Conservation (phyloP, 2,329 filamentous ascomycete species). For the Bipolaris cookei region DNA sequence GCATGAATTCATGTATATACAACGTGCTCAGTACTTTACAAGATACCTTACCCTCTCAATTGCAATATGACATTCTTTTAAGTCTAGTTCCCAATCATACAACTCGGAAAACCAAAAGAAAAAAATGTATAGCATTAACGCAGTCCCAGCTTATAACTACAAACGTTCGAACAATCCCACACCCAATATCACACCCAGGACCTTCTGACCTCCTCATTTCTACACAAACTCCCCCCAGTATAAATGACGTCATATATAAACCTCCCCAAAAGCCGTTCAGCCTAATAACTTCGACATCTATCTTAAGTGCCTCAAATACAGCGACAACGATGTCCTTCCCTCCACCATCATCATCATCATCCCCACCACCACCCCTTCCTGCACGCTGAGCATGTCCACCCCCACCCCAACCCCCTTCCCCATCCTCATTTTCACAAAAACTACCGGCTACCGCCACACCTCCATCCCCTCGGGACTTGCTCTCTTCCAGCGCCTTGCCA, state of each 20-base stretch:
- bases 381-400: background rate
- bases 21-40: too few relatives aligned
- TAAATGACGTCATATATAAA: background rate
- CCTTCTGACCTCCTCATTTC: too few relatives aligned
- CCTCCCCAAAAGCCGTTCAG: background rate
- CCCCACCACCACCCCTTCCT: too few relatives aligned
- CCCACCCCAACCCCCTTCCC: slow-evolving; percentile 4
- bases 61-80: too few relatives aligned
- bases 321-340: too few relatives aligned
- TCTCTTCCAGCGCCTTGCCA: slow-evolving; percentile 19
- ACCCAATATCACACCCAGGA: background rate
- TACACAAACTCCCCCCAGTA: background rate
- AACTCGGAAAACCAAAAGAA: too few relatives aligned
- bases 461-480: slow-evolving; percentile 32
- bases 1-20: background rate
- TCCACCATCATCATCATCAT: too few relatives aligned
- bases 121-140: too few relatives aligned
- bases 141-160: too few relatives aligned
- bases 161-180: background rate
- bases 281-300: background rate
- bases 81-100: too few relatives aligned
- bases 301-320: too few relatives aligned
- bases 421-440: slow-evolving; percentile 38
- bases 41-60: too few relatives aligned
- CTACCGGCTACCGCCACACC: slow-evolving; percentile 35